Percentiles rank a stretch among this genome's conserved stretches.
Conservation (phyloP, 2,329 filamentous ascomycete genomes). For the Ploettnerulaceae sp. region DNA sequence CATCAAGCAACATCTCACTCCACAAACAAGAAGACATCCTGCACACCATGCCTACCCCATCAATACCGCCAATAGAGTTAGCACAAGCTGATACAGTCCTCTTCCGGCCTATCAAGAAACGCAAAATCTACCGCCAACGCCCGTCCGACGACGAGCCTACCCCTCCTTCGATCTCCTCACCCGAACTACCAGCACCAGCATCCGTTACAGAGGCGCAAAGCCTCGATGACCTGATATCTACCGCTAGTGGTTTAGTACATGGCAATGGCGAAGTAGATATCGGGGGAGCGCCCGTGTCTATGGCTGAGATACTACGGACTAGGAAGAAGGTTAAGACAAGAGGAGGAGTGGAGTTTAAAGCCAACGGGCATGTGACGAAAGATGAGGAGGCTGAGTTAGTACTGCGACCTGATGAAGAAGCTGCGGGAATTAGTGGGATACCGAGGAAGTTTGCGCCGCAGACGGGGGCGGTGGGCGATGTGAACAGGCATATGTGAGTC, state of each 20-base stretch:
- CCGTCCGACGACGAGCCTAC: slow-evolving; percentile 30
- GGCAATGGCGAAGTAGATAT: slow-evolving; percentile 12
- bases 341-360: slow-evolving; percentile 53
- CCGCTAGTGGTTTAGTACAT: slow-evolving; percentile 2
- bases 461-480: slow-evolving; percentile 62
- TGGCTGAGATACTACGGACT: slow-evolving; percentile 47
- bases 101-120: slow-evolving; percentile 55
- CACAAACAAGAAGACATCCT: neutral
- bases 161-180: slow-evolving; percentile 9
- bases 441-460: slow-evolving; percentile 63
- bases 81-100: slow-evolving; percentile 19
- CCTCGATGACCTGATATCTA: slow-evolving; percentile 31
- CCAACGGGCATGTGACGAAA: slow-evolving; percentile 23
- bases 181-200: slow-evolving; percentile 11
- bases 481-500: slow-evolving; percentile 77
- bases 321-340: slow-evolving; percentile 46
- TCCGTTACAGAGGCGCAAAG: slow-evolving; percentile 19
- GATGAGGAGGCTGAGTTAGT: slow-evolving; percentile 24
- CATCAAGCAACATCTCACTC: neutral
- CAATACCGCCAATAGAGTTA: neutral
- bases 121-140: slow-evolving; percentile 54
- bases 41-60: neutral
- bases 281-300: slow-evolving; percentile 39
- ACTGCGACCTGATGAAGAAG: slow-evolving; percentile 1
- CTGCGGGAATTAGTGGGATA: slow-evolving; percentile 11